Evolutionary conservation across 2,329 filamentous ascomycete genomes (phyloP).

Genomic region (Apiospora arundinis): DNA sequence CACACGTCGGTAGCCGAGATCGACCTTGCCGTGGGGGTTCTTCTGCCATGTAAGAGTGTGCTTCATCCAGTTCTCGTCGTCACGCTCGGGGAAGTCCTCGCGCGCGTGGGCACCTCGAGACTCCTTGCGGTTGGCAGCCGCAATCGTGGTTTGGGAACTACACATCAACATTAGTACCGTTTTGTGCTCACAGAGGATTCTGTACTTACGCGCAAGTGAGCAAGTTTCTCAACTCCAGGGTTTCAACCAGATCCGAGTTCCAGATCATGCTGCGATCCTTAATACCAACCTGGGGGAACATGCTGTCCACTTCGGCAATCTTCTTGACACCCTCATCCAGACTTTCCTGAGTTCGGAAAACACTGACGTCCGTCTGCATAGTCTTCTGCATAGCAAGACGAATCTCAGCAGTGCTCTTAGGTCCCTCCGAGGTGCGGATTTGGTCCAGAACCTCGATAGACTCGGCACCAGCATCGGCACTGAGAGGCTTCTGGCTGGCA

Average conservation of each 20-base stretch:
- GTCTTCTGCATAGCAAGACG: constrained; percentile 94
- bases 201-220: constrained; percentile 89
- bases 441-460: constrained; percentile 87
- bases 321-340: constrained; percentile 91
- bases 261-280: constrained; percentile 99
- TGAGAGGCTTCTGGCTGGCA: constrained; percentile 76
- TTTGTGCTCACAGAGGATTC: not conserved
- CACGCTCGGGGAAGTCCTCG: constrained; percentile 94
- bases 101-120: constrained; percentile 96
- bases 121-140: constrained; percentile 94
- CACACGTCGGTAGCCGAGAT: constrained; percentile 86
- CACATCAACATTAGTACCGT: constrained; percentile 25
- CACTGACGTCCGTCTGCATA: constrained; percentile 96
- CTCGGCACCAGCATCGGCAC: constrained; percentile 86
- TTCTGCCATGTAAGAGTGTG: constrained; percentile 97
- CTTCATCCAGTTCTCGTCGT: constrained; percentile 99
- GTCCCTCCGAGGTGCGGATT: constrained; percentile 81
- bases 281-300: constrained; percentile 84
- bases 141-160: constrained; percentile 86
- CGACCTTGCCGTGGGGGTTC: constrained; percentile 84
- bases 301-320: constrained; percentile 83
- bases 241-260: constrained; percentile 98
- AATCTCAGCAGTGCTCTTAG: constrained; percentile 88
- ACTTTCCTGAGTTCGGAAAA: constrained; percentile 94
- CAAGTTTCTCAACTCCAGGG: constrained; percentile 91